Conservation (phyloP, 805 yeast genomes). For the Myxozyma monticola region DNA sequence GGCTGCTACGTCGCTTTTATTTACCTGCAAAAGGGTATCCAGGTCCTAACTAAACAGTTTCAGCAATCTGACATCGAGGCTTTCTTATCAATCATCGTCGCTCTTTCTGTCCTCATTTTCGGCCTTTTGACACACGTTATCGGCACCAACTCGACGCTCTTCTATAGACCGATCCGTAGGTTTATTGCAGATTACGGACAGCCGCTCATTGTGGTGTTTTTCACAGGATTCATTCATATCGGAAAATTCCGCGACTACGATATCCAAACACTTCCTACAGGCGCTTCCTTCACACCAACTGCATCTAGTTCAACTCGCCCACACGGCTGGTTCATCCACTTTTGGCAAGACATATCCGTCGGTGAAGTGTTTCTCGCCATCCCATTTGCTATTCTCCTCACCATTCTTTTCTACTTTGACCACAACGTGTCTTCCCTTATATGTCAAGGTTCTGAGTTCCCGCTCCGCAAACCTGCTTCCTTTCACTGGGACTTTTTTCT, state of each 20-base stretch:
- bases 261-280: conserved; percentile 65
- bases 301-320: conserved; percentile 47
- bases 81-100: conserved; percentile 71
- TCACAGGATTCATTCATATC: conserved; percentile 90
- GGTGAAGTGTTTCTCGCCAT: conserved; percentile 82
- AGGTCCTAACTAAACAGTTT: conserved; percentile 75
- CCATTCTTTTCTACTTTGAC: conserved; percentile 87
- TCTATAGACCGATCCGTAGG: conserved; percentile 61
- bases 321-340: conserved; percentile 75
- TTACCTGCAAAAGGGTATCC: conserved; percentile 87
- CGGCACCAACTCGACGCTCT: conserved; percentile 63
- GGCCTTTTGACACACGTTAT: conserved; percentile 64
- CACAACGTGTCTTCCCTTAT: conserved; percentile 92
- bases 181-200: conserved; percentile 83
- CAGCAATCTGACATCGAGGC: conserved; percentile 38
- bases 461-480: conserved; percentile 75
- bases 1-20: conserved; percentile 88
- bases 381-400: conserved; percentile 86
- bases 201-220: conserved; percentile 79
- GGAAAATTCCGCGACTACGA: conserved; percentile 61
- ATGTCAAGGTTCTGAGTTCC: conserved; percentile 82
- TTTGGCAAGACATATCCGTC: conserved; percentile 67
- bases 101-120: conserved; percentile 71
- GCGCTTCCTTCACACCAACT: conserved; percentile 77
- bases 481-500: conserved; percentile 92